Evolutionary conservation across 2,329 filamentous ascomycete genomes (phyloP).

Genomic region (Phoma sp.): DNA sequence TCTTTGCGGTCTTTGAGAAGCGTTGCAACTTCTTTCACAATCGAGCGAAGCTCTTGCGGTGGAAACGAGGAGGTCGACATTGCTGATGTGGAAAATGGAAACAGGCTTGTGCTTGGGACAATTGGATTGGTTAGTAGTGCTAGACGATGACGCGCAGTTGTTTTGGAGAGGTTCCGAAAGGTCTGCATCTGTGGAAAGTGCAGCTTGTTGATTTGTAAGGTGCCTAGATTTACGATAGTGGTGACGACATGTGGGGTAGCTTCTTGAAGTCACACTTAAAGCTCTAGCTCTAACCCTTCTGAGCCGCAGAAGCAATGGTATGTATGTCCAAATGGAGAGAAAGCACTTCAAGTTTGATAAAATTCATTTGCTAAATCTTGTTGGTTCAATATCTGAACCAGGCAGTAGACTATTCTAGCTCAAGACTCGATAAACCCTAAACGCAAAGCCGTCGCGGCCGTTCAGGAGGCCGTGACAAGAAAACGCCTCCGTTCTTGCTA

Average conservation of each 20-base stretch:
- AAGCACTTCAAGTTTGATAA: neutral
- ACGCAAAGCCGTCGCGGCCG: constrained; percentile 2
- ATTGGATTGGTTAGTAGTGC: neutral
- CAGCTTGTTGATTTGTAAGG: constrained; percentile 17
- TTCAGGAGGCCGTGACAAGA: constrained; percentile 1
- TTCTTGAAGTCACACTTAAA: neutral
- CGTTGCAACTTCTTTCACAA: constrained; percentile 57
- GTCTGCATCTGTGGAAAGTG: neutral
- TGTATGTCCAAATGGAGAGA: neutral
- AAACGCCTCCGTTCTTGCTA: constrained; percentile 4
- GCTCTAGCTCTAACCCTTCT: neutral
- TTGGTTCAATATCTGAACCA: neutral
- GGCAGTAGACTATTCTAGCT: neutral
- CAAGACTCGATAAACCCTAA: neutral
- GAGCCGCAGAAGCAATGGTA: neutral
- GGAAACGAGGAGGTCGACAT: constrained; percentile 48
- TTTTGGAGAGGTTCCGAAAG: neutral
- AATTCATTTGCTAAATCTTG: constrained; percentile 2
- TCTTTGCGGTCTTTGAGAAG: constrained; percentile 63
- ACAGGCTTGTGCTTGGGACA: neutral
- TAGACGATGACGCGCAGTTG: neutral
- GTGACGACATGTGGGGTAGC: constrained; percentile 31
- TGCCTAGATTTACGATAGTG: constrained; percentile 17
- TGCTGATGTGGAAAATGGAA: neutral
- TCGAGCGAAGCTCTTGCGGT: constrained; percentile 49